Evolutionary conservation across 805 yeast species (phyloP).

Genomic region (Ogataea wickerhamii): DNA sequence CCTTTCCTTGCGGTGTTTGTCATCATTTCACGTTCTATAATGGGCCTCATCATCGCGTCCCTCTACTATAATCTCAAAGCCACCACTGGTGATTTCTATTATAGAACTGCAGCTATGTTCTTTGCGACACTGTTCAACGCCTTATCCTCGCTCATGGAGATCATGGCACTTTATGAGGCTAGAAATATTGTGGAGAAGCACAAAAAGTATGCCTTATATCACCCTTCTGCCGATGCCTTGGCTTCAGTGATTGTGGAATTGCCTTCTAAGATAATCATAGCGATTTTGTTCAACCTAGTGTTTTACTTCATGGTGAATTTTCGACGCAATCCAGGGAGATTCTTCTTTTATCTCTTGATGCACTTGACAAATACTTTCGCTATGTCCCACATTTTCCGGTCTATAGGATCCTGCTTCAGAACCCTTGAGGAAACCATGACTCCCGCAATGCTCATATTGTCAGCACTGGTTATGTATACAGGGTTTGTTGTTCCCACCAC

Average conservation of each 20-base stretch:
- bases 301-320: constrained; percentile 52
- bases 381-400: constrained; percentile 52
- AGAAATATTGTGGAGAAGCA: constrained; percentile 58
- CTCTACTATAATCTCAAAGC: constrained; percentile 48
- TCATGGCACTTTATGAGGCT: constrained; percentile 49
- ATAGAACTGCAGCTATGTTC: constrained; percentile 61
- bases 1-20: constrained; percentile 42
- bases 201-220: constrained; percentile 50
- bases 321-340: constrained; percentile 47
- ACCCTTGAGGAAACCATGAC: constrained; percentile 53
- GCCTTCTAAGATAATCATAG: constrained; percentile 43
- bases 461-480: constrained; percentile 51
- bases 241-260: constrained; percentile 55
- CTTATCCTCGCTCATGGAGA: constrained; percentile 58
- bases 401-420: constrained; percentile 46
- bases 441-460: constrained; percentile 48
- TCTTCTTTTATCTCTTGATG: constrained; percentile 49
- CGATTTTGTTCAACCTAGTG: constrained; percentile 44
- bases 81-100: constrained; percentile 45
- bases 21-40: constrained; percentile 42
- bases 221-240: constrained; percentile 56
- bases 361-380: constrained; percentile 40
- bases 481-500: constrained; percentile 58
- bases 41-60: constrained; percentile 54
- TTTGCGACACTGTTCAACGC: constrained; percentile 61